A percentile compares a stretch with the other conserved stretches of the same genome.
Evolutionary conservation across 1,139 yeast genomes (phyloP).

Genomic region (Geotrichum klebahnii): DNA sequence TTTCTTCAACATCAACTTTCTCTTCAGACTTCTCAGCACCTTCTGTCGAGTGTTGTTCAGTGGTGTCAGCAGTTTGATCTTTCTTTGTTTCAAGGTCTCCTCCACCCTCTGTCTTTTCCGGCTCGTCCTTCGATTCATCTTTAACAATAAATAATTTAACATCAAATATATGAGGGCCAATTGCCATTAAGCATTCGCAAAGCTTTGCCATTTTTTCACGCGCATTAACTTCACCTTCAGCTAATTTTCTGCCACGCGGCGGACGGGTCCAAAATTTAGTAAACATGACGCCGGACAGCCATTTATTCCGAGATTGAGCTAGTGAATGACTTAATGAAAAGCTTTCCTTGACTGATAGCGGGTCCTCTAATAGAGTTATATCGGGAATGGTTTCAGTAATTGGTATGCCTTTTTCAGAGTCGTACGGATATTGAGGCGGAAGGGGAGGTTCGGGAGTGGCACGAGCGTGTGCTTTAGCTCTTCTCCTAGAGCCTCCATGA

Average conservation of each 20-base stretch:
- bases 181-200: constrained; percentile 64
- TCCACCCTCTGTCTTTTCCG: constrained; percentile 31
- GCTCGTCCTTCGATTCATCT: constrained; percentile 51
- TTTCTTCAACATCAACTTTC: neutral
- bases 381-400: constrained; percentile 62
- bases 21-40: too few species aligned
- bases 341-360: constrained; percentile 63
- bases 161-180: constrained; percentile 83
- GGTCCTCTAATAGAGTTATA: constrained; percentile 55
- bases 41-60: too few species aligned
- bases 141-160: constrained; percentile 74
- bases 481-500: constrained; percentile 14
- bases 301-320: constrained; percentile 68
- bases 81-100: constrained; percentile 27
- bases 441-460: constrained; percentile 20
- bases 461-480: constrained; percentile 4
- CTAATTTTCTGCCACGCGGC: constrained; percentile 53
- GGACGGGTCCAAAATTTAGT: constrained; percentile 65
- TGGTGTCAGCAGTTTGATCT: neutral
- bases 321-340: constrained; percentile 49
- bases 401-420: constrained; percentile 66
- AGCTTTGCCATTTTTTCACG: constrained; percentile 87
- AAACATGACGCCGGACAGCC: constrained; percentile 72
- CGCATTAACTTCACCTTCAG: constrained; percentile 51
- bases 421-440: constrained; percentile 57